phyloP scores from a whole-genome alignment of 192 early-diverging fungal species.

The Pilobolus umbonatus region DNA sequence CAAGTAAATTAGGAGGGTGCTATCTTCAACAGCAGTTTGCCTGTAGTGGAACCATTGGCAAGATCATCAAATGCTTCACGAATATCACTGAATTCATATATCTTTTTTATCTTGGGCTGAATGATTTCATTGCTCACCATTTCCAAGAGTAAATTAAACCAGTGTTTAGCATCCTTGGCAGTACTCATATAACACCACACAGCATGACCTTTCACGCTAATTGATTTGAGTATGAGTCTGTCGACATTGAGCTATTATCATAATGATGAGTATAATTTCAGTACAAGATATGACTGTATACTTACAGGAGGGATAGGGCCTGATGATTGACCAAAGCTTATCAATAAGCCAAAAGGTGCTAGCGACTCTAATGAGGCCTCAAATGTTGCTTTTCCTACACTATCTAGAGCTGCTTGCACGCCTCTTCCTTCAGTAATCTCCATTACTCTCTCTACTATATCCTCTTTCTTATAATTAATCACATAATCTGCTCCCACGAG shows the following conservation, averaged over 20 bases:
- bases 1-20: too few species aligned
- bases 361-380: conserved; percentile 61
- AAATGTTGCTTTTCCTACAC: conserved; percentile 90
- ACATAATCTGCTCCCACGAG: conserved; percentile 66
- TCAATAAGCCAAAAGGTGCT: conserved; percentile 61
- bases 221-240: conserved; percentile 39
- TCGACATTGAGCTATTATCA: conserved; percentile 12
- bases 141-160: conserved; percentile 55
- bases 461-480: conserved; percentile 68
- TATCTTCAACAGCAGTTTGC: conserved; percentile 65
- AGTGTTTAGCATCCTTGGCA: conserved; percentile 59
- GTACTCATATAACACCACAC: conserved; percentile 59
- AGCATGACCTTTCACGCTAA: not conserved
- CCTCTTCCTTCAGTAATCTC: conserved; percentile 70
- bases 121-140: conserved; percentile 56
- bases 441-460: conserved; percentile 61
- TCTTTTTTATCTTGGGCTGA: conserved; percentile 65
- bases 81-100: conserved; percentile 69
- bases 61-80: conserved; percentile 74
- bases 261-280: not conserved
- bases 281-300: conserved; percentile 7
- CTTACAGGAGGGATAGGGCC: conserved; percentile 70
- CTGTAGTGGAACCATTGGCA: conserved; percentile 60
- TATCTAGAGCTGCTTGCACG: conserved; percentile 80
- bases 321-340: conserved; percentile 88